Base-by-base conservation (phyloP, 2,329 filamentous ascomycete species). In the Amylocarpus encephaloides region DNA sequence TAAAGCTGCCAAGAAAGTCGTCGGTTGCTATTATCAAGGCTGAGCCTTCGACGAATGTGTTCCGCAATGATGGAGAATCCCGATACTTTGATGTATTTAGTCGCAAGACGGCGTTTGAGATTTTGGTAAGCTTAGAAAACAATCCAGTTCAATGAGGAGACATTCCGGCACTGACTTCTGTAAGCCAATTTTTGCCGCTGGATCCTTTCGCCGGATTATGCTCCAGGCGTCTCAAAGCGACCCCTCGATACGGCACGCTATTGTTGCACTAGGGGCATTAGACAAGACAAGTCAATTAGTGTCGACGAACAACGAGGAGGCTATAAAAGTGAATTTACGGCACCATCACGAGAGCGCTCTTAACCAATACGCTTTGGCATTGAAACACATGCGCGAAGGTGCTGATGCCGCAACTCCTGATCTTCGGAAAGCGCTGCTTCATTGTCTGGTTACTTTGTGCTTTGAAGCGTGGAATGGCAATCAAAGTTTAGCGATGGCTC, bases 391-490 rank as follows among this genome's bases (percentile, higher is more conserved):
- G 53, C 48, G 50, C 4, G 47, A 48, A 18, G 45, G 53, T 29
- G 54, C 53, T 32, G 19, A 68, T 22, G 52, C 70, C 0, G 67
- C 70, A 2, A 68, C 71, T 7, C 70, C 68, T 0, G 64, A 65
- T 18, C 70, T 70, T 69, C 62, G 70, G 30, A 59, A 60, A n/a
- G 59, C 70, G n/a, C 57, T 71, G 29, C 58, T 67, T 18, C 62
- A 64, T 39, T 51, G 49, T 29, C 15, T 55, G 32, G 48, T 56
- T 72, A 80, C 52, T 77, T 81, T 60, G 69, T 83, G 34, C 69
- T 79, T 26, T 74, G 77, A 49, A 79, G 82, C 69, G 80, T 82
- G 60, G 80, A 74, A 57, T 43, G 55, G 57, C 1, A 55, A 57
- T 32, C 48, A 54, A 22, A 46, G 51, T 18, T 19, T 47, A n/a